Conservation (phyloP, 2,329 filamentous ascomycete genomes). For the Fusarium succisae region DNA sequence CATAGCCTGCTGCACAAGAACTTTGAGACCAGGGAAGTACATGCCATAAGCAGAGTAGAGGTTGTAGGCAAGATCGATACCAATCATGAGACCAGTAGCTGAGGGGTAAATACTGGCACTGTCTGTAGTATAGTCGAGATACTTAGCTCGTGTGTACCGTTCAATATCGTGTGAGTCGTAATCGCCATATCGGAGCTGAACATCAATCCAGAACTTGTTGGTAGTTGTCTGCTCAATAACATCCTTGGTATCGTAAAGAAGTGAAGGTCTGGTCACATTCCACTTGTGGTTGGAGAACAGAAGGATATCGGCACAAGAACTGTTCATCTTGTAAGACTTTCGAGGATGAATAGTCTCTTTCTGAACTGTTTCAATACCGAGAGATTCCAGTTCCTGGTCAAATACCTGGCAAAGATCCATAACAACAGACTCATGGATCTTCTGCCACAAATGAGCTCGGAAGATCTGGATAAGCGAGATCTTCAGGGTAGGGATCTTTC, state of each 20-base stretch:
- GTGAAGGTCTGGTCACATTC: slow-evolving; percentile 94
- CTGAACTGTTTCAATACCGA: slow-evolving; percentile 96
- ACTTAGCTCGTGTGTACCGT: slow-evolving; percentile 96
- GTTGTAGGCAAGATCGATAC: slow-evolving; percentile 97
- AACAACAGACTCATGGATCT: slow-evolving; percentile 98
- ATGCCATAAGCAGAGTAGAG: slow-evolving; percentile 97
- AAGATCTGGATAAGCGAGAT: slow-evolving; percentile 99
- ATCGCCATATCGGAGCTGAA: slow-evolving; percentile 95
- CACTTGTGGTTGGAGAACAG: slow-evolving; percentile 98
- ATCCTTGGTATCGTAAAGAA: slow-evolving; percentile 96
- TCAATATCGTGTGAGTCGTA: slow-evolving; percentile 99
- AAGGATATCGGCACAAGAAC: slow-evolving; percentile 95
- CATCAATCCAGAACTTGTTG: slow-evolving; percentile 99
- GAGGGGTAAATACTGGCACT: slow-evolving; percentile 99
- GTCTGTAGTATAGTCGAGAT: slow-evolving; percentile 98
- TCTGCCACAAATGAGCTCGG: slow-evolving; percentile 99
- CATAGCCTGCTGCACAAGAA: slow-evolving; percentile 97
- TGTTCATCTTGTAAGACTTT: slow-evolving; percentile 99
- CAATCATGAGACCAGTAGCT: slow-evolving; percentile 96
- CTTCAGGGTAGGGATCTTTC: slow-evolving; percentile 97
- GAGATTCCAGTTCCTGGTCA: slow-evolving; percentile 93
- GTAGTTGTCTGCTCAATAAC: slow-evolving; percentile 92
- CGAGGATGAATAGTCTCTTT: slow-evolving; percentile 99
- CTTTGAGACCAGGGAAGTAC: slow-evolving; percentile 98
- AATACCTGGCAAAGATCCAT: slow-evolving; percentile 99